Evolutionary conservation across 1,284 basidiomycete genomes (phyloP), one percentile per base, ranked within the genome.

Genomic region (Rhizoctonia solani): DNA sequence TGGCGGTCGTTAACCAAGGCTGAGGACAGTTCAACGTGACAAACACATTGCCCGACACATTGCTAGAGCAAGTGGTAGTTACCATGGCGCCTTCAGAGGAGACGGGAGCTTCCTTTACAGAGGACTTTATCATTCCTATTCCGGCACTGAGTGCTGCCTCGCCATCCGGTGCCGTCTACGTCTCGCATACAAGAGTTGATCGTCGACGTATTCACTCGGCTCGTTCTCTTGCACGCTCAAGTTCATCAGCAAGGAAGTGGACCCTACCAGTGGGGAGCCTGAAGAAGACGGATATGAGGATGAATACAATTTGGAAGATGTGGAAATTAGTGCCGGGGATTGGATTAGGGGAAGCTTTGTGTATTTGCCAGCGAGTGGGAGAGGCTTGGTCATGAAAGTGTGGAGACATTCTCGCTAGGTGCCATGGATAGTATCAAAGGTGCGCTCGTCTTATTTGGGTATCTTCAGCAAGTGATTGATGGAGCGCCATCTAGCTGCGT

Each of bases 251-350:
- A 99, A 99, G 79, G 97, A 99, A 76, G 86, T 99, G 16, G 97
- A 99, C 77, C 97, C 97, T 14, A 82, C 89, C 27, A 96, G 91
- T n/a, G 95, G 95, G 59, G 90, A 95, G 76, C 96, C 97, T 13
- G 97, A 99, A 77, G 93, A 93, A 72, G 95, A 98, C 71, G 97
- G 97, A 5, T 99, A 99, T 79, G 92, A 95, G 76, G 97, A 99
- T 81, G 96, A 99, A 78, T 99, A 99, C 79, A 92, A 95, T 77
- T 83, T 98, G 46, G 96, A 98, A 78, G 97, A 98, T 72, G 86
- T 98, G 66, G 97, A 98, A 75, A 81, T 99, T 54, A 88, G 89
- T 67, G 93, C 92, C 30, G 92, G 94, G 68, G 92, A 95, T 79
- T 99, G 98, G 78, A 92, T 99, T 74, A 82, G 94, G 54, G 95